Conservation (phyloP, 805 yeast species). For the Lachancea quebecensis region DNA sequence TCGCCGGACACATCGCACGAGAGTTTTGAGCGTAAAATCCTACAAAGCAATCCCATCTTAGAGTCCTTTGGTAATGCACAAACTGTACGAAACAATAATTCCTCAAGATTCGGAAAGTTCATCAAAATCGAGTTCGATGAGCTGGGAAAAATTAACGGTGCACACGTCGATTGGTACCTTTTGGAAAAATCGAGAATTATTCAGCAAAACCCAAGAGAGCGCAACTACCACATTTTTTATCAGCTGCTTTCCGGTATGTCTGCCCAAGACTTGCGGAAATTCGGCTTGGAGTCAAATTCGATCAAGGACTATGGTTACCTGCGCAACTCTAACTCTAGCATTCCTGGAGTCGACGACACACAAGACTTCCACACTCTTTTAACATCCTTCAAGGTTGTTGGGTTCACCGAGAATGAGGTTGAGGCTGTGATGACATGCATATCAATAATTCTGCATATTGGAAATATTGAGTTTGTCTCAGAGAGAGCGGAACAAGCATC, state of each 20-base stretch:
- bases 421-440: constrained; percentile 55
- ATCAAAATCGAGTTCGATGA: constrained; percentile 72
- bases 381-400: constrained; percentile 67
- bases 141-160: constrained; percentile 68
- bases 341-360: constrained; percentile 73
- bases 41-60: constrained; percentile 90
- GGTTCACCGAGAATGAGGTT: constrained; percentile 51
- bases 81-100: constrained; percentile 86
- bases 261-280: constrained; percentile 39
- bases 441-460: constrained; percentile 75
- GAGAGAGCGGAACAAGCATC: constrained; percentile 72
- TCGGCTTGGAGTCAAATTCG: constrained; percentile 35
- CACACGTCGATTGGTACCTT: constrained; percentile 89
- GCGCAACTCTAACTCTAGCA: constrained; percentile 44
- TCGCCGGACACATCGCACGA: constrained; percentile 19
- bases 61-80: constrained; percentile 98
- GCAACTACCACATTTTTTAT: constrained; percentile 92
- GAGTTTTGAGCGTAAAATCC: constrained; percentile 72
- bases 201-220: constrained; percentile 62
- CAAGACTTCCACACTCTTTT: constrained; percentile 57
- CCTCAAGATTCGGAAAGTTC: constrained; percentile 95
- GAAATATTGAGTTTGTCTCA: constrained; percentile 70
- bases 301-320: constrained; percentile 40
- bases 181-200: constrained; percentile 91
- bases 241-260: constrained; percentile 70